Evolutionary conservation across 2,329 filamentous ascomycete genomes (phyloP).

Genomic region (Colletotrichum filicis): DNA sequence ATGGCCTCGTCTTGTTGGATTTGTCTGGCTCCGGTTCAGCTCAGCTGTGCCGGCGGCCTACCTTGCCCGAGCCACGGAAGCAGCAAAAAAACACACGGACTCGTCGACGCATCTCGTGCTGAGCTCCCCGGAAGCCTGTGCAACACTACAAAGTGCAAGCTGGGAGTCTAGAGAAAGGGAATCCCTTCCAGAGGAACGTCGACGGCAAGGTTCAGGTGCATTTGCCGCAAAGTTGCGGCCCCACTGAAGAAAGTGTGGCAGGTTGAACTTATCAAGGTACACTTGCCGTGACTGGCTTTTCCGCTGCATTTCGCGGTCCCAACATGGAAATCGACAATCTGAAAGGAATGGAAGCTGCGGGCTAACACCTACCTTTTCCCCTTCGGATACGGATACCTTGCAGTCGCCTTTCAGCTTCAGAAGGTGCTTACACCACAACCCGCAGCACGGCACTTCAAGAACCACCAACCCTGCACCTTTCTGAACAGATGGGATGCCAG

Average conservation of each 20-base stretch:
- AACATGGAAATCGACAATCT: neutral
- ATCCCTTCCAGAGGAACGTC: neutral
- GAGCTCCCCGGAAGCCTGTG: neutral
- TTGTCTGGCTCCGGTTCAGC: neutral
- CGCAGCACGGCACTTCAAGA: too few relatives aligned
- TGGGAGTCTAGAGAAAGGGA: neutral
- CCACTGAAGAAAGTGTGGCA: slow-evolving; percentile 25
- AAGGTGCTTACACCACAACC: too few relatives aligned
- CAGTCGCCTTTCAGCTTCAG: too few relatives aligned
- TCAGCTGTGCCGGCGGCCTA: neutral
- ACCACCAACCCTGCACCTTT: too few relatives aligned
- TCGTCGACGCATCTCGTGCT: neutral
- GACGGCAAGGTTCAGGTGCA: neutral
- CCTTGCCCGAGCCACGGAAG: neutral
- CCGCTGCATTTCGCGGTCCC: neutral
- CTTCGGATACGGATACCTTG: too few relatives aligned
- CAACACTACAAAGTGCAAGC: neutral
- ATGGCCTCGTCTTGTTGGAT: neutral
- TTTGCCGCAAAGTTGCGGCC: slow-evolving; percentile 1
- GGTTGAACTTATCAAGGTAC: neutral
- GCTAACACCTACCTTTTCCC: neutral
- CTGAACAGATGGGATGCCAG: too few relatives aligned
- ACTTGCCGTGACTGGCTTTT: neutral
- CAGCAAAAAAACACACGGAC: neutral
- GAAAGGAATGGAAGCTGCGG: neutral